Base-by-base conservation (phyloP, 352 stramenopile species). In the Phytophthora pini region DNA sequence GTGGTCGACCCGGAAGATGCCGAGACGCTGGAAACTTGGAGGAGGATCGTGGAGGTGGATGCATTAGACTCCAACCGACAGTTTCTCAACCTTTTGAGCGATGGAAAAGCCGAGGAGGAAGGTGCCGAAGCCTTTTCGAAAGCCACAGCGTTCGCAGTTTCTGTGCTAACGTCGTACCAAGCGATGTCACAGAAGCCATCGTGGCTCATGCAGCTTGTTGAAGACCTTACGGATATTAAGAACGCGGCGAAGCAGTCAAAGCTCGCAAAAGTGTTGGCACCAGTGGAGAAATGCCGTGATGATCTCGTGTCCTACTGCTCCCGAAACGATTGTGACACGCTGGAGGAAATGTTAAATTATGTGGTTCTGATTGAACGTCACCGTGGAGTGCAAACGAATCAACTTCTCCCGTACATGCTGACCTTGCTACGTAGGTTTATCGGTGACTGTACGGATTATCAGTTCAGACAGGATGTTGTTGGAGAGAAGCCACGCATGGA, bases 151-250 rank as follows among this genome's bases (percentile, higher is more conserved):
- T 34, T 46, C 8, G 34, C 32, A 31, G 11, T 64, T 55, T 34
- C 56, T 31, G 15, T 59, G 31, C 48, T 53, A 20, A 65, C 38
- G 7, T 59, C 46, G 29, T 56, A 56, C 51, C 40, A 49, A 41
- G 17, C 46, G 39, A 46, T 46, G 29, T 58, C 39, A 10, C 36
- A 65, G 32, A 65, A 65, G 8, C 27, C 36, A 5, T 46, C 46
- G 15, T 65, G 46, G 40, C 17, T 59, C 5, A 65, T 65, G 29
- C 57, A 65, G 20, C 40, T 65, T 32, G 47, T 65, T 13, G 47
- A 59, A 15, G 50, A 65, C 39, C 22, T 65, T 2, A 65, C 26
- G 24, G 39, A 43, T 45, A 12, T 65, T 38, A 29, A 40, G 17
- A 48, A 44, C 45, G 22, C 48, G 9, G 47, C 48, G 12, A 59